Evolutionary conservation across 495 filamentous ascomycete genomes (phyloP), one percentile per base, ranked within the genome.

Genomic region (Neurospora pannonica): DNA sequence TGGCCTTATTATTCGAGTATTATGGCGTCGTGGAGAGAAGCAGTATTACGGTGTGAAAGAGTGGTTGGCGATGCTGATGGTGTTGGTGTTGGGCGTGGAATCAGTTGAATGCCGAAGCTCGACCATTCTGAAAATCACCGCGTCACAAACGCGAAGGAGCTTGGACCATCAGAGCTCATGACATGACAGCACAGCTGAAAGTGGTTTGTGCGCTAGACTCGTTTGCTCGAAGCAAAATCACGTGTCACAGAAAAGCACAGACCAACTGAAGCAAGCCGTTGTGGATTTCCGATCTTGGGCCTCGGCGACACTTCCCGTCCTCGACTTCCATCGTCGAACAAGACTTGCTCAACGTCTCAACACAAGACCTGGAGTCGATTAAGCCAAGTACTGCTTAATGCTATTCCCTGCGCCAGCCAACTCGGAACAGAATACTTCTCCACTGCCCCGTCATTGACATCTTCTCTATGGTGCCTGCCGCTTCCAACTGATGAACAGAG

Each of bases 81-180:
- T 54, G 48, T 38, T 40, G 71, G 62, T 24, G 48, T 60, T 60
- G 34, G n/a, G n/a, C n/a, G n/a, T 48, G 46, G 37, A 37, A 31
- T 62, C 19, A 38, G 37, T 37, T 15, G 54, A 73, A 67, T 43
- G 48, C 13, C 15, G 38, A 69, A 70, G 34, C 21, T 73, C n/a
- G 13, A 39, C 19, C 2, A 31, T 24, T 34, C 40, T 39, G 62
- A 77, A 77, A 72, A 54, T 73, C 60, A 40, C 31, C 71, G 75
- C 74, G 71, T 60, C 69, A 48, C 46, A 73, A 38, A 73, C 75
- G 75, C 75, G 75, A 40, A 71, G 67, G 71, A 77, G 75, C 75
- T 77, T 77, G 75, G 75, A 75, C 75, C 75, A 75, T 46, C 67
- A 24, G 17, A 24, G 21, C n/a, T 24, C 17, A 37, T 31, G 46